phyloP scores from a whole-genome alignment of 2,329 filamentous ascomycete species.

The Diaporthe helianthi region DNA sequence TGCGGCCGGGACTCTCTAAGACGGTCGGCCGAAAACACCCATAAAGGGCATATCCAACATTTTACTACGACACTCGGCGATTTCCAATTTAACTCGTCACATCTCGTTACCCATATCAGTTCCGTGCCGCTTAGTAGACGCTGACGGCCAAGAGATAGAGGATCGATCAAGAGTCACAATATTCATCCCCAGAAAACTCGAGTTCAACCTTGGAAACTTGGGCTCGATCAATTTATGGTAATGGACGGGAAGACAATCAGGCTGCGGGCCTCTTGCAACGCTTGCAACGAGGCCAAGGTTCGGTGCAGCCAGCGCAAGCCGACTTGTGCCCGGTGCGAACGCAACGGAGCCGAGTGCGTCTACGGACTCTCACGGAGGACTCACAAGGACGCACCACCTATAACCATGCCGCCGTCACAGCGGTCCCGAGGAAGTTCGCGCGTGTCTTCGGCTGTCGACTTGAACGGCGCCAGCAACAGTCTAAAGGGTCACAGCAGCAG shows the following conservation, averaged over 20 bases:
- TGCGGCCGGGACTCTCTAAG: background rate
- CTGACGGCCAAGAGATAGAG: background rate
- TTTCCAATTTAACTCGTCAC: background rate
- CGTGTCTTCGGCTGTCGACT: background rate
- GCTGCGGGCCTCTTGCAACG: slow-evolving; percentile 25
- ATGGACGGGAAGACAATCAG: slow-evolving; percentile 8
- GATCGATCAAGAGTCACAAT: background rate
- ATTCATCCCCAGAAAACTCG: background rate
- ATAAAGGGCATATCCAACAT: background rate
- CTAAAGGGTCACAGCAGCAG: background rate
- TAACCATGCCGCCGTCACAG: slow-evolving; percentile 18
- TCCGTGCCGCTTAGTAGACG: background rate
- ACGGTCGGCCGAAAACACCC: background rate
- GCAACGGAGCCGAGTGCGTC: slow-evolving; percentile 12
- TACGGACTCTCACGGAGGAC: slow-evolving; percentile 18
- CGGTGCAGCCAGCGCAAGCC: slow-evolving; percentile 27
- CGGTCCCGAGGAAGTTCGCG: background rate
- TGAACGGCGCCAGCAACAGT: background rate
- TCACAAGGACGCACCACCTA: slow-evolving; percentile 23
- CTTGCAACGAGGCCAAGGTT: slow-evolving; percentile 30
- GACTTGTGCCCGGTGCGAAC: slow-evolving; percentile 2
- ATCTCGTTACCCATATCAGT: background rate
- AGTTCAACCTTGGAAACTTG: background rate
- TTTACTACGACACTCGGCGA: background rate
- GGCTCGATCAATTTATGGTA: background rate